phyloP scores from a whole-genome alignment of 768 basidiomycete genomes.

The Suillus alpinus region DNA sequence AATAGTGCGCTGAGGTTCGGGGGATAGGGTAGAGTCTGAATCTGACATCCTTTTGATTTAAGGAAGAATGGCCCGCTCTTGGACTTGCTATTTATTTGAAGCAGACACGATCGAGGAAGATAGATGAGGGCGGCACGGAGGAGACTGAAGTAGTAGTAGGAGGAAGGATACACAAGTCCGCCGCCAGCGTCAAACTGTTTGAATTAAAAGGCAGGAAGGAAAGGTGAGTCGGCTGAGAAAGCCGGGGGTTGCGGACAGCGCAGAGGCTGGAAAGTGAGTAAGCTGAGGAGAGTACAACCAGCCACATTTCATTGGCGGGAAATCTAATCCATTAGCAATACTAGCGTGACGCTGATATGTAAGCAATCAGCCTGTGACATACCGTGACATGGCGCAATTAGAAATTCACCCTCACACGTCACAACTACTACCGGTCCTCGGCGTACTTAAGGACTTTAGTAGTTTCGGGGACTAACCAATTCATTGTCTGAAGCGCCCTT shows the following conservation, averaged over 20 bases:
- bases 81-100: neutral
- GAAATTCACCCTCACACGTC: constrained; percentile 22
- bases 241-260: neutral
- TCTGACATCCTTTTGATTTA: constrained; percentile 19
- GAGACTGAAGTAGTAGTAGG: neutral
- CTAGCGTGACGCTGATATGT: constrained; percentile 25
- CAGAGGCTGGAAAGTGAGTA: constrained; percentile 12
- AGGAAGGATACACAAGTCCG: neutral
- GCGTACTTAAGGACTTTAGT: neutral
- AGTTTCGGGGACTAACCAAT: neutral
- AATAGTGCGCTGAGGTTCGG: constrained; percentile 18
- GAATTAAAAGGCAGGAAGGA: neutral
- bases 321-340: constrained; percentile 16
- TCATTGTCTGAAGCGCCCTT: neutral
- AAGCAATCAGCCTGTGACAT: constrained; percentile 21
- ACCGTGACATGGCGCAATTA: constrained; percentile 12
- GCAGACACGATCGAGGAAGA: neutral
- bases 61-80: neutral
- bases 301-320: constrained; percentile 5
- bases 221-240: constrained; percentile 2
- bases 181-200: neutral
- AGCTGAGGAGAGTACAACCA: constrained; percentile 9
- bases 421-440: neutral
- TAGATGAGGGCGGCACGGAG: neutral
- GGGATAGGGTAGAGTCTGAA: constrained; percentile 7